Evolutionary conservation across 495 filamentous ascomycete genomes (phyloP), one percentile per base, ranked within the genome.

Genomic region (Penicillium egyptiacum): DNA sequence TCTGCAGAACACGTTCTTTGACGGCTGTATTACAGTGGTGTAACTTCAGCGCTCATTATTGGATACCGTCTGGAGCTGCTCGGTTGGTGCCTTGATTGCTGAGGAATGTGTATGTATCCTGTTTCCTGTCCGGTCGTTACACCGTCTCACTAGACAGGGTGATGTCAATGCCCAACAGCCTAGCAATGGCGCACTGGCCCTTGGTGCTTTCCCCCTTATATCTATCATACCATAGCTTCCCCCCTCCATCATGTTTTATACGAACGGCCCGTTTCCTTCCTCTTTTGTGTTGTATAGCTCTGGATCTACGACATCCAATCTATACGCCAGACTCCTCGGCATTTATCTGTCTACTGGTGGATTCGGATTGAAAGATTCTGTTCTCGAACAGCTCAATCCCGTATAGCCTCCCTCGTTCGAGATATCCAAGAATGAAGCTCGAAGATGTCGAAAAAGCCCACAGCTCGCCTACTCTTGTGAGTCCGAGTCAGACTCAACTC

Each of bases 391-490:
- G 23, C 12, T 14, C 26, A 16, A 46, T 26, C 12, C 14, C 19
- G 12, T 3, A 16, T 16, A 26, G 1, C 16, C 10, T n/a, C 14
- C 16, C 12, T 11, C 30, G 8, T 3, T 40, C 23, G 35, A 46
- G 30, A 39, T 14, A 53, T 19, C 19, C 30, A 11, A 62, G 35
- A 49, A 67, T 68, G 60, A 56, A 42, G 41, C 22, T 50, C 19
- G 50, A 58, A 43, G 64, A 67, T 56, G 26, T 68, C 26, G 68
- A 70, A 44, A 70, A 70, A 26, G 53, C 31, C 20, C 28, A 59
- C 44, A 44, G 42, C 46, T 60, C 63, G 11, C 53, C 57, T 23
- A 65, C 60, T 23, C 16, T 64, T 20, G 50, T 55, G 39, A 67
- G 59, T 17, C n/a, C 51, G 6, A 59, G 40, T 14, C 58, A 62